Percentiles rank a stretch among this genome's conserved stretches.
These are phyloP conservation scores for Melampsora medusae DNA, from an alignment of 1,284 basidiomycete genomes.

Conservation along the genomic window DNA sequence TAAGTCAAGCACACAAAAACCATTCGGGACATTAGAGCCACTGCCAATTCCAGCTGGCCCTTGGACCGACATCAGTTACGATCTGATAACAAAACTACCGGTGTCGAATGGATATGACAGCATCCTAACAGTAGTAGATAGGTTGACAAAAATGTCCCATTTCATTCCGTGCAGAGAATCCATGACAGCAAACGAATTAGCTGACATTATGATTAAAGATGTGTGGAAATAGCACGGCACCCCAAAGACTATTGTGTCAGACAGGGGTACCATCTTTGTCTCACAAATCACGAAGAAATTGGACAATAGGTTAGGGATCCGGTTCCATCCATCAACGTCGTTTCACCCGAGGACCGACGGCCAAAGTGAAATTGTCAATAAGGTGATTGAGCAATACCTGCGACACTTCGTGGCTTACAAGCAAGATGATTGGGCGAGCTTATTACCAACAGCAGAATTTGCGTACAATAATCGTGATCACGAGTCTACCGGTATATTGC, in stretches of 20 bases:
- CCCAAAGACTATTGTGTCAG: slow-evolving; percentile 13
- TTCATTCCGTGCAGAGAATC: background rate
- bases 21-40: slow-evolving; percentile 1
- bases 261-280: background rate
- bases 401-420: background rate
- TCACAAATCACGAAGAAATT: background rate
- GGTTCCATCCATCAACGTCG: background rate
- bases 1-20: slow-evolving; percentile 1
- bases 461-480: slow-evolving; percentile 6
- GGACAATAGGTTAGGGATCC: background rate
- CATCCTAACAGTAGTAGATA: slow-evolving; percentile 12
- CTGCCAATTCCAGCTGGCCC: background rate
- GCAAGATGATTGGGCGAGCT: slow-evolving; percentile 15
- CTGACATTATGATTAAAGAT: background rate
- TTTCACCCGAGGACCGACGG: slow-evolving; percentile 4
- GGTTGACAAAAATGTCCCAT: slow-evolving; percentile 6
- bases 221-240: slow-evolving; percentile 8
- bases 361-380: background rate
- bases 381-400: slow-evolving; percentile 2
- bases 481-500: background rate
- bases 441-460: slow-evolving; percentile 3
- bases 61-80: slow-evolving; percentile 1
- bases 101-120: background rate
- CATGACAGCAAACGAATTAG: background rate
- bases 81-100: slow-evolving; percentile 7